Evolutionary conservation across 2,329 filamentous ascomycete genomes (phyloP), one percentile per base, ranked within the genome.

Genomic region (Cladosporium sp.): DNA sequence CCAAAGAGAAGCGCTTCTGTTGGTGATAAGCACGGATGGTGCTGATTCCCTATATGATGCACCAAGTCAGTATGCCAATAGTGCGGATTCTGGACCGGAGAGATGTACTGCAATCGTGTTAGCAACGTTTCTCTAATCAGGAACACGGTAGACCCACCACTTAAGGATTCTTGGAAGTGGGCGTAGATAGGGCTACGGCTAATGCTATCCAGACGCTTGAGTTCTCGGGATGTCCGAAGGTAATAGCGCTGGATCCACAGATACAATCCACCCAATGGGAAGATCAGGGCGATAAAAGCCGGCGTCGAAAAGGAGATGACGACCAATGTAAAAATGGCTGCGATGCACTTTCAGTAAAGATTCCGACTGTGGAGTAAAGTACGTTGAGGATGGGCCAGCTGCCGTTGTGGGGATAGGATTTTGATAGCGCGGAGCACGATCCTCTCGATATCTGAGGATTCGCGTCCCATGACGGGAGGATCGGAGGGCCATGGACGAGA

Each of bases 201-300:
- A 65, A 97, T 88, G 71, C 92, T 97, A 75, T 99, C 94, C 59
- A 99, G 81, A 63, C 94, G 84, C 80, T 99, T 99, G 63, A 99
- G 82, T 77, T 99, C 95, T 62, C 95, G 89, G 59, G 94, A 99
- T 13, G 94, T 97, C 61, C 92, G 85, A 49, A 99, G 83, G 73
- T 99, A 99, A 80, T 99, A 99, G 67, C 92, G 87, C 74, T 99
- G 94, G 66, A 97, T 96, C 76, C 86, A 95, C 65, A 95, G 82
- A 74, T 99, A 99, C 58, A 95, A 80, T 53, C 84, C 82, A 56
- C 83, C 83, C 51, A 99, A 79, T 1, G 94, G 94, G 55, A 97
- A 66, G 65, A 96, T 92, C 58, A 97, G 73, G 10, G 86, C 78
- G 51, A 91, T 73, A 71, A 99, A 97, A 7, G 83, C 80, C 9